Base-by-base conservation (phyloP, 371 early-diverging fungal genomes). In the Sporodiniella umbellata region DNA sequence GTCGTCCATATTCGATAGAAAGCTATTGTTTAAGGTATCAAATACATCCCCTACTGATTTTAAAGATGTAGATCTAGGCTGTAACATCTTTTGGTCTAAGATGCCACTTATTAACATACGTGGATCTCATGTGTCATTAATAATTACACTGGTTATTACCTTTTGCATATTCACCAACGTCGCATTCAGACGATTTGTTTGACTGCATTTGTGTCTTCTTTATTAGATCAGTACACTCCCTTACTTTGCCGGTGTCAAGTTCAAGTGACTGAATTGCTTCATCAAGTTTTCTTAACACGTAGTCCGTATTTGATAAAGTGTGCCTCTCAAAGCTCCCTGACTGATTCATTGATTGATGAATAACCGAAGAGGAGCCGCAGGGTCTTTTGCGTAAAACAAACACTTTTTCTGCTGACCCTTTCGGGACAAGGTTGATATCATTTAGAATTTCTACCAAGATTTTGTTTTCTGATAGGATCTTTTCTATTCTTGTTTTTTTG, bases 1-100 rank as follows among this genome's bases (percentile, higher is more conserved):
- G 30, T 73, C 74, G 54, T 67, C 70, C 48, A 73, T 58, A 49
- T 61, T 73, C 4, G 72, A 63, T 44, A 62, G 10, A 33, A 55
- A 39, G 28, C 43, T 30, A 45, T 30, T 42, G 30, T 45, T 43
- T 21, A 33, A 25, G 15, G 28, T 53, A 48, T 59, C 64, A 51
- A 64, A 55, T 14, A 37, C 66, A 54, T 56, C 55, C 4, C 33
- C 43, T 11, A 46, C 46, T 43, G 51, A 26, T 12, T 47, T 60
- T 14, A 60, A n/a, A 24, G 61, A 54, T 8, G 61, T 54, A 26
- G 57, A 51, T 24, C 54, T 52, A n/a, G 56, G 45, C 3, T 55
- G 51, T 38, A 35, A 17, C 19, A 19, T 39, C 25, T 21, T 39
- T 5, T 24, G 37, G 4, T 24, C 33, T 8, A 31, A 37, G 18